Base-by-base conservation (phyloP, 805 yeast species). In the Scheffersomyces lignosus region DNA sequence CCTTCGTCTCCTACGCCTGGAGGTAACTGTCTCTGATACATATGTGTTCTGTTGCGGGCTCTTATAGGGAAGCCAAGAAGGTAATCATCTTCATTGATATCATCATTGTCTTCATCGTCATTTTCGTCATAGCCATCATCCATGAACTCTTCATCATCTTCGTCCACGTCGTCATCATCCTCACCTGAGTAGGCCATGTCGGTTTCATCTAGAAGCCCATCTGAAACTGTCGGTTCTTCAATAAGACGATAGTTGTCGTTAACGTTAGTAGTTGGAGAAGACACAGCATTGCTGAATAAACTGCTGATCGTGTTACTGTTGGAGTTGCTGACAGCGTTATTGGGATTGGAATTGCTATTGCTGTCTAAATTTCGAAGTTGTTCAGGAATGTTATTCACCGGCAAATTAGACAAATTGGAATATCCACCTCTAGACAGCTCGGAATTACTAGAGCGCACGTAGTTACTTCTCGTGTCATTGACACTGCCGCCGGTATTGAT, bases 41-140 rank as follows among this genome's bases (percentile, higher is more conserved):
- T 7, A 20, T 20, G 10, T 7, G 7, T 7, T 20, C 10, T 10
- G 10, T 20, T 10, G 10, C 9, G 10, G 9, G 7, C 24, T 7
- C 10, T 20, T 20, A 7, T 10, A 20, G 10, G 10, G 9, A 7
- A 7, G 10, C 10, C 10, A 20, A 20, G 24, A 7, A 20, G 10
- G 15, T 41, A 47, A 18, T 37, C 36, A 17, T 28, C 41, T 18
- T 37, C 39, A 15, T 34, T 45, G 14, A 35, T 41, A 5, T 38
- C 38, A 20, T 37, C 43, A 14, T 27, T 30, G 17, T 24, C 29
- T 12, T 37, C 44, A 18, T 20, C 29, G 31, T 37, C 45, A 5
- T 34, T 36, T 15, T 17, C 32, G 9, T 36, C 15, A n/a, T n/a
- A n/a, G n/a, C n/a, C n/a, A n/a, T n/a, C n/a, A n/a, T n/a, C n/a